phyloP scores from a whole-genome alignment of 129 eudicot species.

The Centaurea solstitialis region DNA sequence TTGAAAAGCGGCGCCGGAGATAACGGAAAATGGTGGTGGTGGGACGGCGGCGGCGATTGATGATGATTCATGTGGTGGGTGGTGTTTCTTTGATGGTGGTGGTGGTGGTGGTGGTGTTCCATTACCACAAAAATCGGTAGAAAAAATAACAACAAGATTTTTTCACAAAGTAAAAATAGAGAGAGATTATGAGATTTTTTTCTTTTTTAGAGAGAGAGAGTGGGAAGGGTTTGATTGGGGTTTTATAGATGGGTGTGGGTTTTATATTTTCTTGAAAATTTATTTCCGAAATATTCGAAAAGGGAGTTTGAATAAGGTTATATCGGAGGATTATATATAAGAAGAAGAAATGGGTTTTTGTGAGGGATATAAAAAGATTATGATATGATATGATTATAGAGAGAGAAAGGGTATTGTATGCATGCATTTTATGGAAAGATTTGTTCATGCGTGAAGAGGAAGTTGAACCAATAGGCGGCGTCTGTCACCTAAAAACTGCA shows the following conservation, averaged over 20 bases:
- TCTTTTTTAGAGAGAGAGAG: not conserved
- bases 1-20: constrained; percentile 9
- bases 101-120: constrained; percentile 10
- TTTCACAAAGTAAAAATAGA: not conserved
- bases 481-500: constrained; percentile 27
- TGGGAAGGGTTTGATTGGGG: constrained; percentile 1
- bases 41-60: constrained; percentile 4
- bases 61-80: constrained; percentile 15
- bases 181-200: not conserved
- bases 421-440: constrained; percentile 57
- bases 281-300: not conserved
- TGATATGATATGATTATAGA: not conserved
- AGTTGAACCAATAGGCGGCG: constrained; percentile 28
- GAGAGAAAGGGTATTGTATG: not conserved
- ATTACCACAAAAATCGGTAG: not conserved
- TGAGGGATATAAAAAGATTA: no score
- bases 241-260: constrained; percentile 3
- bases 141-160: not conserved
- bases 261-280: not conserved
- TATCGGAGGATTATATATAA: no score
- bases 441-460: constrained; percentile 26
- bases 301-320: not conserved
- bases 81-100: not conserved
- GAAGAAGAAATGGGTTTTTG: not conserved
- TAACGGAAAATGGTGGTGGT: constrained; percentile 5